Percentiles rank a stretch among this genome's conserved stretches.
phyloP scores from a whole-genome alignment of 148 eudicot species.

The Chenopodium suecicum region DNA sequence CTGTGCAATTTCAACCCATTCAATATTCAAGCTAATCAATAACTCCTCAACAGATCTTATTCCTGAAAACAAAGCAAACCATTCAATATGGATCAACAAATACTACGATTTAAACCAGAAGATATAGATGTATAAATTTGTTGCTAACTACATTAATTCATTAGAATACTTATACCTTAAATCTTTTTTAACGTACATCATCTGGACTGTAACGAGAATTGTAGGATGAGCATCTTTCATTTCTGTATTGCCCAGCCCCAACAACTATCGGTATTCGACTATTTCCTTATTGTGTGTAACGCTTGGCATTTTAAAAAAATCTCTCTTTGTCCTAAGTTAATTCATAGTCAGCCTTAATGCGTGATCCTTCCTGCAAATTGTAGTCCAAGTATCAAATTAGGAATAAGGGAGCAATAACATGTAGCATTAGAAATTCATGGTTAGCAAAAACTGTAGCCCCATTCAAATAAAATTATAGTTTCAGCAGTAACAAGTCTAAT shows the following conservation, averaged over 20 bases:
- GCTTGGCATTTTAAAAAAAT: constrained; percentile 45
- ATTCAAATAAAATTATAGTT: too few species aligned
- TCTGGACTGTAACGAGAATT: constrained; percentile 56
- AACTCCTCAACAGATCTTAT: neutral
- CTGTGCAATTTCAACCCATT: neutral
- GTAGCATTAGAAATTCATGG: too few species aligned
- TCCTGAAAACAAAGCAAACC: constrained; percentile 12
- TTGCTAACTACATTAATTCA: too few species aligned
- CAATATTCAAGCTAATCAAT: neutral
- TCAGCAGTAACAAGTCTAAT: neutral
- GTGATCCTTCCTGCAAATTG: constrained; percentile 74
- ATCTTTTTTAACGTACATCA: constrained; percentile 57
- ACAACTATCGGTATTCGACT: constrained; percentile 29
- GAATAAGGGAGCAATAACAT: neutral
- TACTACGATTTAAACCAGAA: neutral
- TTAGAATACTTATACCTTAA: constrained; percentile 43
- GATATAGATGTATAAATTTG: neutral
- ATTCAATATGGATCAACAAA: neutral
- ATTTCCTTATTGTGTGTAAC: constrained; percentile 35
- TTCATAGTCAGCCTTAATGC: constrained; percentile 78
- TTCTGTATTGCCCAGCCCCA: constrained; percentile 40
- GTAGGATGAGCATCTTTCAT: constrained; percentile 41
- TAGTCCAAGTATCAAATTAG: neutral
- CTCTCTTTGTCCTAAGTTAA: constrained; percentile 79
- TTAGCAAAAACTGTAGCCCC: neutral